Evolutionary conservation across 2,329 filamentous ascomycete species (phyloP).

Genomic region (Coniochaeta pulveracea): DNA sequence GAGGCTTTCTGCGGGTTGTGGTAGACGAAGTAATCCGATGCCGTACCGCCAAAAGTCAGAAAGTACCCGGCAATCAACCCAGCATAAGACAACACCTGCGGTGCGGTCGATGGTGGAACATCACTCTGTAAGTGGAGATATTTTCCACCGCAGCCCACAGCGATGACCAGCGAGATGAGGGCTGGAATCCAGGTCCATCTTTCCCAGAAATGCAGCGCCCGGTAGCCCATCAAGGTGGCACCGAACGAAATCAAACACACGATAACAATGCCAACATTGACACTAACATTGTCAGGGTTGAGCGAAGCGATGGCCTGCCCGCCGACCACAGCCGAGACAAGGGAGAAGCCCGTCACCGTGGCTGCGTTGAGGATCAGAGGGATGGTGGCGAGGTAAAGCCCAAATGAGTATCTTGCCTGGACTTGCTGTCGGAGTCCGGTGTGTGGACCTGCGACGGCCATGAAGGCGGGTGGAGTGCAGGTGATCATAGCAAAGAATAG

Average conservation of each 20-base stretch:
- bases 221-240: constrained; percentile 44
- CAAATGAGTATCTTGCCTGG: constrained; percentile 49
- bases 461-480: constrained; percentile 41
- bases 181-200: constrained; percentile 46
- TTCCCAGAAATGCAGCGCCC: constrained; percentile 40
- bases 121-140: constrained; percentile 33
- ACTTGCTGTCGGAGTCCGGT: constrained; percentile 50
- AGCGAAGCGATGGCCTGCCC: constrained; percentile 40
- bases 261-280: constrained; percentile 46
- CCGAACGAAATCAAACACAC: constrained; percentile 38
- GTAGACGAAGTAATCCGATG: constrained; percentile 48
- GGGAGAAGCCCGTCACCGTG: constrained; percentile 45
- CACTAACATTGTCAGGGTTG: constrained; percentile 30
- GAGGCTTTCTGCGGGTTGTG: constrained; percentile 30
- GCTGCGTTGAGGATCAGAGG: constrained; percentile 43
- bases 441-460: constrained; percentile 40
- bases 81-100: constrained; percentile 31
- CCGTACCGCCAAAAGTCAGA: constrained; percentile 41
- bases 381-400: constrained; percentile 38
- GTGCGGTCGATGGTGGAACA: constrained; percentile 21
- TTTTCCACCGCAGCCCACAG: constrained; percentile 40
- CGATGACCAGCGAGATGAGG: constrained; percentile 36
- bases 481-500: constrained; percentile 45
- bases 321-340: constrained; percentile 44
- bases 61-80: constrained; percentile 39